These are phyloP conservation scores for Pelargonium myrrhifolium DNA, from an alignment of 441 rosid genomes.

Conservation along the genomic window DNA sequence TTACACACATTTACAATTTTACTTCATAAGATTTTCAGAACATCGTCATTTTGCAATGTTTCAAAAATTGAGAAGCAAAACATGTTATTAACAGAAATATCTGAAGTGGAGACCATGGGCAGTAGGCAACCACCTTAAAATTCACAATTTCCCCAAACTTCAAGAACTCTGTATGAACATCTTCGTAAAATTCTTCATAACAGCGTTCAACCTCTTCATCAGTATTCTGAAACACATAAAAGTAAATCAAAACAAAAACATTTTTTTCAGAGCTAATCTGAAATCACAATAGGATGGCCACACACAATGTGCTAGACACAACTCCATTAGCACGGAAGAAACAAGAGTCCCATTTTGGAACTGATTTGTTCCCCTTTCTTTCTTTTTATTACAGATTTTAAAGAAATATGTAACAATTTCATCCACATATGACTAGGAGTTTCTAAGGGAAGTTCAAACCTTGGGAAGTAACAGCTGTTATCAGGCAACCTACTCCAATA, in stretches of 20 bases:
- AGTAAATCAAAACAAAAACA: constrained; percentile 21
- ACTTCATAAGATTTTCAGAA: neutral
- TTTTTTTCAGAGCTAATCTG: neutral
- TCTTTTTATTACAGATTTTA: constrained; percentile 7
- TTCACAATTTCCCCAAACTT: constrained; percentile 90
- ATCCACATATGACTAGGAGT: constrained; percentile 19
- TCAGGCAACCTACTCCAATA: constrained; percentile 24
- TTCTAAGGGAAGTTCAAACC: constrained; percentile 23
- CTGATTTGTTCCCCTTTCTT: constrained; percentile 10
- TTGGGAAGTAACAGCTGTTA: constrained; percentile 22
- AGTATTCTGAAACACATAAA: constrained; percentile 51
- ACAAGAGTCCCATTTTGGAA: neutral
- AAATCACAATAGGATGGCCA: neutral
- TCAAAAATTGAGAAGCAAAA: neutral
- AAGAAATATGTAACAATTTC: constrained; percentile 14
- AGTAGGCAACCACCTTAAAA: constrained; percentile 59
- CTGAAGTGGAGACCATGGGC: constrained; percentile 14
- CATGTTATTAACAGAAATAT: neutral
- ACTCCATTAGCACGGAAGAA: constrained; percentile 5
- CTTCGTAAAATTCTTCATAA: constrained; percentile 94
- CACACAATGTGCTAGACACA: neutral
- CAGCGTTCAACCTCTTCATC: constrained; percentile 79
- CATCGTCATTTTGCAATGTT: neutral
- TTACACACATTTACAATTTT: neutral
- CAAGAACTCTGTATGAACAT: constrained; percentile 92